These are phyloP conservation scores for Pichia norvegensis DNA, from an alignment of 1,139 yeast genomes.

Conservation along the genomic window DNA sequence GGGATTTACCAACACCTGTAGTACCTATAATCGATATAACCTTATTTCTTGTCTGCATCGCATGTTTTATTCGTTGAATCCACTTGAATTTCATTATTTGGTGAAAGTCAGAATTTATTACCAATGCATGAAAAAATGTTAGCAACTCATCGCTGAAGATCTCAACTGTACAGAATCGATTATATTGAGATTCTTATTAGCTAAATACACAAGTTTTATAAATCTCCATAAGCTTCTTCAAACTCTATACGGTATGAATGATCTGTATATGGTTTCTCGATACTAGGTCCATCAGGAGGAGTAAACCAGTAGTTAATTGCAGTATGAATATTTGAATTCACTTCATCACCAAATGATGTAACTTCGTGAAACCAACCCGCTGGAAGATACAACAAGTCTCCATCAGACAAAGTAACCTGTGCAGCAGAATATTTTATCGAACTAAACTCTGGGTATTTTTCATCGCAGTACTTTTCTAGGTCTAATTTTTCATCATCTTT, in stretches of 20 bases:
- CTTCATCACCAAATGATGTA: constrained; percentile 45
- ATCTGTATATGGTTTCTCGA: constrained; percentile 32
- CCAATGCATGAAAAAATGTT: no score
- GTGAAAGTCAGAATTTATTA: no score
- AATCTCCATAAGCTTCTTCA: background rate
- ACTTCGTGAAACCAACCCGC: constrained; percentile 83
- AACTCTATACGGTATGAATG: constrained; percentile 21
- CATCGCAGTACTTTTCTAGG: background rate
- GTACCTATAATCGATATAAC: constrained; percentile 52
- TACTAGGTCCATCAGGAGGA: constrained; percentile 43
- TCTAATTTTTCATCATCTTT: constrained; percentile 28
- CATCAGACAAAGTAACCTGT: constrained; percentile 46
- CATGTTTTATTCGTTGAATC: background rate
- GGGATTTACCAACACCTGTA: constrained; percentile 97
- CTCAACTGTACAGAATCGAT: no score
- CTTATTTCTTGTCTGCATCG: constrained; percentile 4
- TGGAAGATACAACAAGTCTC: constrained; percentile 63
- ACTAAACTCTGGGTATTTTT: constrained; percentile 40
- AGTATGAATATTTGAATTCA: constrained; percentile 37
- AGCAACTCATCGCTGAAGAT: no score
- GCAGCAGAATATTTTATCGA: constrained; percentile 26
- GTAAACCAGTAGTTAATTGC: constrained; percentile 71
- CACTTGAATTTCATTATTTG: background rate
- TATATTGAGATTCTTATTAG: no score
- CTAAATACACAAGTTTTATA: background rate